Evolutionary conservation across 139 green algal species (phyloP).

Genomic region (Zygnema cylindricum): DNA sequence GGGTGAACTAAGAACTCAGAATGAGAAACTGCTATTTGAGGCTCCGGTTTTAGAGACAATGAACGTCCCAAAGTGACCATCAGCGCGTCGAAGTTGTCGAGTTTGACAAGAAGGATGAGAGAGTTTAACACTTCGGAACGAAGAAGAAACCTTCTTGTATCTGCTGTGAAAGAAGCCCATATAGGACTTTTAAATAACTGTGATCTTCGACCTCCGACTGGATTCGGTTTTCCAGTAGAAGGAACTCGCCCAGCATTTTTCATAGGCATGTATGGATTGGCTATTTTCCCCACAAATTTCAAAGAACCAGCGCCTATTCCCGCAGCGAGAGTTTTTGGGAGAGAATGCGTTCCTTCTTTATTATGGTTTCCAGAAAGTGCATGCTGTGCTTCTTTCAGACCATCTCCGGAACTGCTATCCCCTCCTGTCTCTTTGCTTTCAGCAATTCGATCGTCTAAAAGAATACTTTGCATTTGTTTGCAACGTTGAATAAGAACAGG

Average conservation of each 20-base stretch:
- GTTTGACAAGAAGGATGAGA: constrained; percentile 41
- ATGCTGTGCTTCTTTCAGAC: not conserved
- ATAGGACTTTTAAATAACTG: constrained; percentile 19
- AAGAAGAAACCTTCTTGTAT: not conserved
- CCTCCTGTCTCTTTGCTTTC: not conserved
- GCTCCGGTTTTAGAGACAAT: not conserved
- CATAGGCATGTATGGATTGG: not conserved
- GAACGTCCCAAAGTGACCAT: constrained; percentile 13
- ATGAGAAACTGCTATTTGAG: not conserved
- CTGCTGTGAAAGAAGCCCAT: constrained; percentile 23
- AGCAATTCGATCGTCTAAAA: not conserved
- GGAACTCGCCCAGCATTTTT: not conserved
- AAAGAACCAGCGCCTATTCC: not conserved
- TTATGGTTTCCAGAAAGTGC: not conserved
- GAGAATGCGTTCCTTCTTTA: not conserved
- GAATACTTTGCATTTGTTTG: constrained; percentile 18
- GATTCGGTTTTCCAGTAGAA: not conserved
- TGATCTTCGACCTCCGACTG: not conserved
- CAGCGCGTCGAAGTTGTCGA: constrained; percentile 36
- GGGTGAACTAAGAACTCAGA: not conserved
- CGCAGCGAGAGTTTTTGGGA: no score
- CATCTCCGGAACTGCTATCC: not conserved
- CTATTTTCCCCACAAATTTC: constrained; percentile 6
- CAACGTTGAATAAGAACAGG: constrained; percentile 11
- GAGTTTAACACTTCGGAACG: constrained; percentile 32